Base-by-base conservation (phyloP, 768 basidiomycete genomes). In the Leucosporidium scottii region DNA sequence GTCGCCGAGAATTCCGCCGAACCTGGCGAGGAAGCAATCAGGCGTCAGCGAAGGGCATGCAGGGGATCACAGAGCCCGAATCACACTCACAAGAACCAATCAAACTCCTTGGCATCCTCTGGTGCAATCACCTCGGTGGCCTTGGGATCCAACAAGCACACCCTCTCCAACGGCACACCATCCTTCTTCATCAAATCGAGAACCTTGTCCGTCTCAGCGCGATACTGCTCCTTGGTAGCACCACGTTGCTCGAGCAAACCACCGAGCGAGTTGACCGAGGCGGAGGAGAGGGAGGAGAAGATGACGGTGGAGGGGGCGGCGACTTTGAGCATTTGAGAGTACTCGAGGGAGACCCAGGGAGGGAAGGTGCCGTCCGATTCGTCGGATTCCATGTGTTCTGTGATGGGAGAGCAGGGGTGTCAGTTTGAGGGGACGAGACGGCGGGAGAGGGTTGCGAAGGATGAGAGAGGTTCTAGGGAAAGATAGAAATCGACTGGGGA, bases 321-420 rank as follows among this genome's bases (percentile, higher is more conserved):
- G 62, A 59, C 36, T 47, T 49, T 18, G 47, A 64, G 34, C 68
- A 66, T 62, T 47, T 55, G 70, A 56, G 66, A 12, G 77, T 93
- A 97, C 82, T 97, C 94, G 57, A 97, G 84, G 73, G 88, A 84
- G 39, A 97, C 93, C 94, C 94, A 98, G 66, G 79, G 78, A 5
- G 81, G 31, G 82, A 75, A 4, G 87, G 82, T 72, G 83, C 84
- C 1, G 85, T 81, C 84, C 20, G 84, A 81, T 67, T 93, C 93
- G 76, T 97, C 93, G 59, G 93, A 91, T 77, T 97, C 93, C 88
- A 97, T 92, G 76, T 93, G 91, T 72, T 93, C 92, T 91, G 75
- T 12, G 64, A 10, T 8, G 15, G 39, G 39, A 44, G 39, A 15
- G 39, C 13, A 44, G 39, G 13, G 39, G 39, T 17, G 39, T 44